Base-by-base conservation (phyloP, 352 stramenopile species). In the Globisporangium cystogenes region DNA sequence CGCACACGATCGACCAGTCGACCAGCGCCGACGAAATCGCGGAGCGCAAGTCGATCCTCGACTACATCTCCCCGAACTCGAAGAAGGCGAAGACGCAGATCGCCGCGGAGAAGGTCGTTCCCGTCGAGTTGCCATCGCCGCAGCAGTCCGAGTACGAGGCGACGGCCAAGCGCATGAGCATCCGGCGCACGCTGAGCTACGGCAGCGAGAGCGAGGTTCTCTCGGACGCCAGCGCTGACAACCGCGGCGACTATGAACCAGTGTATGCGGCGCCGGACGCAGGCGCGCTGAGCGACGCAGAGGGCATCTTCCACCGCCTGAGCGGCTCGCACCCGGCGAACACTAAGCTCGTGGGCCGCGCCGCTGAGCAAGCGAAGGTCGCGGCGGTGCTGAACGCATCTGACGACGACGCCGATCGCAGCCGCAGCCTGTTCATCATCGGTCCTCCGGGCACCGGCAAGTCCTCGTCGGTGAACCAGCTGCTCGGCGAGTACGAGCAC, bases 361-460 rank as follows among this genome's bases (percentile, higher is more conserved):
- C 50, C 0, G 43, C 68, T 4, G 68, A 89, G 53, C 69, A 72
- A 18, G 52, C 70, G 4, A 50, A 64, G 23, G 63, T 89, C 50
- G 59, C 60, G 27, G 51, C 53, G 6, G 61, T 81, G 39, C 27
- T 76, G 5, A 43, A 64, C n/a, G 53, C 58, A 1, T 37, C 60
- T 1, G 37, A 36, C 2, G 37, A 36, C 2, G 44, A 12, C 3
- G 14, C 41, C 16, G 26, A 46, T 1, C 14, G 29, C 5, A 49
- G 53, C 7, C 51, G 60, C 20, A 77, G 68, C 57, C 40, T 87
- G 39, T 90, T 87, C 55, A 70, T 90, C 50, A 71, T 90, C 51
- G 78, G 78, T 0, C 74, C 78, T 10, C 79, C 79, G 2, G 76
- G 79, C 39, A 87, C 79, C 2, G 79, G 79, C 59, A 90, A 90